A percentile compares a stretch with the other conserved stretches of the same genome.
These are phyloP conservation scores for Maudiozyma serrabonitensis DNA, from an alignment of 805 yeast genomes.

Conservation along the genomic window DNA sequence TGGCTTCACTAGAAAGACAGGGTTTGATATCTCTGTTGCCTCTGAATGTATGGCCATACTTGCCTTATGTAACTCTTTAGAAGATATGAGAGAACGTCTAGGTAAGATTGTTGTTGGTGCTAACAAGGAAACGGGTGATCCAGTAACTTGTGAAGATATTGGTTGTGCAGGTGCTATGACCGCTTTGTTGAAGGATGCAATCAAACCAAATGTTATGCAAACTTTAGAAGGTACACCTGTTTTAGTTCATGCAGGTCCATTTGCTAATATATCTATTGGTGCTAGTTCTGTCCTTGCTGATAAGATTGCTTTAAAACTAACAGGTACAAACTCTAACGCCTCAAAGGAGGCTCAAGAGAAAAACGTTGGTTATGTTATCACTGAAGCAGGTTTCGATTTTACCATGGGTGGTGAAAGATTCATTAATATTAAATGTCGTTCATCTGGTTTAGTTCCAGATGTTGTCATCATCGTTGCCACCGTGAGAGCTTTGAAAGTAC, in stretches of 20 bases:
- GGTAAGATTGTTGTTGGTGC: conserved; percentile 71
- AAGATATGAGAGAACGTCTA: conserved; percentile 64
- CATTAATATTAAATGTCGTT: conserved; percentile 70
- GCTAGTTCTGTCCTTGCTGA: conserved; percentile 79
- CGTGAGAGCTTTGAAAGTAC: conserved; percentile 73
- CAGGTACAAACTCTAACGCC: conserved; percentile 50
- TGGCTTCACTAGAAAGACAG: conserved; percentile 62
- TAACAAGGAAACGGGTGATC: conserved; percentile 50
- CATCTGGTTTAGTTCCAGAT: conserved; percentile 72
- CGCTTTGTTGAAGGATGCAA: conserved; percentile 70
- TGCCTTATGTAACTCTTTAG: conserved; percentile 60
- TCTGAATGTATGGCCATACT: conserved; percentile 80
- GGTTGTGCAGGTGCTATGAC: conserved; percentile 84
- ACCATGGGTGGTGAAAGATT: conserved; percentile 91
- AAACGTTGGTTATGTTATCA: conserved; percentile 66
- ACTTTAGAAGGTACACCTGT: conserved; percentile 85
- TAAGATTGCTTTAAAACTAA: conserved; percentile 68
- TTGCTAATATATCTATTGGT: conserved; percentile 81
- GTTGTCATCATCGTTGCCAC: conserved; percentile 77
- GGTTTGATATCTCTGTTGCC: conserved; percentile 79
- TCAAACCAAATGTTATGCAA: conserved; percentile 81
- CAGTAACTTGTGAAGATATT: conserved; percentile 73
- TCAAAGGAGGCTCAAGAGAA: conserved; percentile 35
- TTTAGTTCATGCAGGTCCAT: conserved; percentile 81
- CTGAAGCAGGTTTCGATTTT: conserved; percentile 86